A percentile compares a stretch with the other conserved stretches of the same genome.
phyloP scores from a whole-genome alignment of 179 eudicot genomes.

The Amaranthus tricolor region DNA sequence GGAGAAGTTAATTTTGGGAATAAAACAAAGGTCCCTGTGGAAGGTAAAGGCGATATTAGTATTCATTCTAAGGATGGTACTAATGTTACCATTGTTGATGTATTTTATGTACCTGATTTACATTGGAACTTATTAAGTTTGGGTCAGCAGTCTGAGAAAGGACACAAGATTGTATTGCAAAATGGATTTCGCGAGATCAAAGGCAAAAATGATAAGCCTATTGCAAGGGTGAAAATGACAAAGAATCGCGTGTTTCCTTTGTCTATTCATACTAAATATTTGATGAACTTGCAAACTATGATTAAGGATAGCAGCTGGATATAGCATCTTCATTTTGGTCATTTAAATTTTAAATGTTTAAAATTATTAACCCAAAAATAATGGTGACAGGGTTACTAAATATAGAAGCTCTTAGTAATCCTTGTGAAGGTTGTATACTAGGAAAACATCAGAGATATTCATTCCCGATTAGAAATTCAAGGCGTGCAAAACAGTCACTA shows the following conservation, averaged over 20 bases:
- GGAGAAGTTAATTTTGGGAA: too few relatives aligned
- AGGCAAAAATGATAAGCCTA: not conserved
- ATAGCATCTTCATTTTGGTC: not conserved
- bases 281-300: too few relatives aligned
- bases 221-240: not conserved
- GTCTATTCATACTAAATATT: not conserved
- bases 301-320: not conserved
- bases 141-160: not conserved
- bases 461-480: not conserved
- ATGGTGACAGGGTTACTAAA: slow-evolving; percentile 8
- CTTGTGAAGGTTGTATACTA: slow-evolving; percentile 12
- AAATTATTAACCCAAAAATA: not conserved
- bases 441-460: slow-evolving; percentile 5
- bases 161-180: not conserved
- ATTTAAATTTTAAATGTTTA: not conserved
- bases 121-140: slow-evolving; percentile 5
- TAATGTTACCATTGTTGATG: slow-evolving; percentile 5
- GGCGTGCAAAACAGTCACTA: not conserved
- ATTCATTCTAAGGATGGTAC: slow-evolving; percentile 3
- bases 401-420: not conserved
- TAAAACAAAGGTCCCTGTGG: too few relatives aligned
- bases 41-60: slow-evolving; percentile 2
- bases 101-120: not conserved
- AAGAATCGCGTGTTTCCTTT: slow-evolving; percentile 5
- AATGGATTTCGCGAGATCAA: not conserved